Evolutionary conservation across 164 flowering plant genomes (phyloP).

Genomic region (Houttuynia cordata): DNA sequence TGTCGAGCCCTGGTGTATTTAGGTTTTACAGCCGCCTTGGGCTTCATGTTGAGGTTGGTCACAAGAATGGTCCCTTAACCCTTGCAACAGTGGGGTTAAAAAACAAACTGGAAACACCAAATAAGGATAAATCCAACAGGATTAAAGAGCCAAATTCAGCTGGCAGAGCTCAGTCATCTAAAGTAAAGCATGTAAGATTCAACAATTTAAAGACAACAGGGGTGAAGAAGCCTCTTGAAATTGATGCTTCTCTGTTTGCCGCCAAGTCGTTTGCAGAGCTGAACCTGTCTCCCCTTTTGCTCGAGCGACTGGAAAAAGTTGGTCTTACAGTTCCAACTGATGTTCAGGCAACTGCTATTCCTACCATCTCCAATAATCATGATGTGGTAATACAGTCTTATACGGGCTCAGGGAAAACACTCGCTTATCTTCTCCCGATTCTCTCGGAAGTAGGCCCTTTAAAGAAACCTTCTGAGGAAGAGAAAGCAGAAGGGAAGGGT

Average conservation of each 20-base stretch:
- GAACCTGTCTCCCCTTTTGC: slow-evolving; percentile 46
- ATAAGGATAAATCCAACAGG: slow-evolving; percentile 9
- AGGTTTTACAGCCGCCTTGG: slow-evolving; percentile 20
- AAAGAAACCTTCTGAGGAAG: slow-evolving; percentile 13
- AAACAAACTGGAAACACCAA: slow-evolving; percentile 8
- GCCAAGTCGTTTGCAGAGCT: slow-evolving; percentile 75
- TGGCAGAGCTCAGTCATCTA: slow-evolving; percentile 18
- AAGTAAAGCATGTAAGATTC: slow-evolving; percentile 16
- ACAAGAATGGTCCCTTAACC: slow-evolving; percentile 27
- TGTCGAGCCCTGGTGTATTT: slow-evolving; percentile 16
- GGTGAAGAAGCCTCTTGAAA: slow-evolving; percentile 26
- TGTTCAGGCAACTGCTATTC: slow-evolving; percentile 82
- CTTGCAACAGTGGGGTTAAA: slow-evolving; percentile 35
- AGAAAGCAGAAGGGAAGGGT: slow-evolving; percentile 24
- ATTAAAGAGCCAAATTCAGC: slow-evolving; percentile 13
- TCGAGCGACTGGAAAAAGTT: slow-evolving; percentile 57
- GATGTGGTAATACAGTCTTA: slow-evolving; percentile 94
- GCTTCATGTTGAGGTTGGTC: slow-evolving; percentile 12
- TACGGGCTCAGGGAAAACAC: slow-evolving; percentile 94
- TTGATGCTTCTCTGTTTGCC: slow-evolving; percentile 53
- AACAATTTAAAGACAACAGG: slow-evolving; percentile 12
- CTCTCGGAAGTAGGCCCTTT: slow-evolving; percentile 72
- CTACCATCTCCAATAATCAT: slow-evolving; percentile 51
- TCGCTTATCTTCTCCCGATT: slow-evolving; percentile 91
- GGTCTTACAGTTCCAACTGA: slow-evolving; percentile 77